These are phyloP conservation scores for Linnemannia hyalina DNA, from an alignment of 192 early-diverging fungal species.

Conservation along the genomic window DNA sequence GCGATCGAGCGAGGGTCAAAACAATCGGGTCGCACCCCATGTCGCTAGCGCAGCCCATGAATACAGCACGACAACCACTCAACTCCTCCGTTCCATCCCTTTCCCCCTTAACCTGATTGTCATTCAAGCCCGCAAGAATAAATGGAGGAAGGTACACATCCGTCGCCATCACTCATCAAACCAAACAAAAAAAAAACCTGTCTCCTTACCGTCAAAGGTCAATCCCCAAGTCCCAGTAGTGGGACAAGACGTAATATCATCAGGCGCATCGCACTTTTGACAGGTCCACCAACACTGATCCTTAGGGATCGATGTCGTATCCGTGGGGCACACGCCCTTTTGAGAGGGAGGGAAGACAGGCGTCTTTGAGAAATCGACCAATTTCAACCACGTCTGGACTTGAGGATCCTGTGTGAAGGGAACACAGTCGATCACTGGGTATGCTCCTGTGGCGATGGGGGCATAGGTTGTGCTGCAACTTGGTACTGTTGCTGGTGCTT, in stretches of 20 bases:
- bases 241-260: conserved; percentile 45
- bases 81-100: too few species aligned
- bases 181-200: not conserved
- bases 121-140: too few species aligned
- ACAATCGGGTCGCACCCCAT: too few species aligned
- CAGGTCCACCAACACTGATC: conserved; percentile 65
- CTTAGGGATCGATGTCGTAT: conserved; percentile 14
- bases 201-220: conserved; percentile 61
- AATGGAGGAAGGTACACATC: too few species aligned
- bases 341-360: conserved; percentile 46
- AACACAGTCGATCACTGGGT: conserved; percentile 35
- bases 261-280: conserved; percentile 47
- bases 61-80: too few species aligned
- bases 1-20: too few species aligned
- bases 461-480: conserved; percentile 4
- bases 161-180: not conserved
- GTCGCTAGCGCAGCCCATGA: too few species aligned
- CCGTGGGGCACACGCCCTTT: conserved; percentile 37
- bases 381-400: conserved; percentile 57
- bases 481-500: not conserved
- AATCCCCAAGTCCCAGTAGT: conserved; percentile 52
- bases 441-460: conserved; percentile 11
- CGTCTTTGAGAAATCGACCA: conserved; percentile 50
- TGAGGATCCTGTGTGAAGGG: conserved; percentile 34
- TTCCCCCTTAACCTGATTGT: too few species aligned